phyloP scores from a whole-genome alignment of 2,329 filamentous ascomycete genomes.

The Venturia asperata region DNA sequence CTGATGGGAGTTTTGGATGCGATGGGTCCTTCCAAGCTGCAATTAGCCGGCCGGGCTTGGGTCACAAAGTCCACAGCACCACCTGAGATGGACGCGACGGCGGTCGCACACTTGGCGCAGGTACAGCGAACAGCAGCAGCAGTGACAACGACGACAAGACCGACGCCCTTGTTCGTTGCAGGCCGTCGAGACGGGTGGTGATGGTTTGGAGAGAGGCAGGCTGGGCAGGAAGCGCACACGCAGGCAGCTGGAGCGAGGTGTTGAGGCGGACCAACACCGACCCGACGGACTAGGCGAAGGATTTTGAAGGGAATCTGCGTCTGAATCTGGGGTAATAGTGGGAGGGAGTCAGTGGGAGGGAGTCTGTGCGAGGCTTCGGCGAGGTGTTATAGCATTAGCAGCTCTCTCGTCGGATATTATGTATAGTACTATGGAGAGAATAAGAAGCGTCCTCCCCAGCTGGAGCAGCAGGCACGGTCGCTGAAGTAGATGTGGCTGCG shows the following conservation, averaged over 20 bases:
- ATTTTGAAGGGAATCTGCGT: neutral
- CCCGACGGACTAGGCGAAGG: neutral
- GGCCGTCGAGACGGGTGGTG: neutral
- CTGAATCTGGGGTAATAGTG: neutral
- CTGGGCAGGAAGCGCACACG: neutral
- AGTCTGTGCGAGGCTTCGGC: neutral
- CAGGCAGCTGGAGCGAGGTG: neutral
- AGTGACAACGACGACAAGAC: too few species aligned
- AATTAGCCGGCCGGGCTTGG: conserved; percentile 4
- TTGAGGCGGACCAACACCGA: neutral
- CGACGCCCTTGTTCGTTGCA: neutral
- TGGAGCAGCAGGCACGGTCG: neutral
- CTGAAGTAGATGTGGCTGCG: neutral
- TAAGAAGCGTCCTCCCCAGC: too few species aligned
- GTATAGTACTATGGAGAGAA: neutral
- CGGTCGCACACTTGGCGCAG: neutral
- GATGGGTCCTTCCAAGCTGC: neutral
- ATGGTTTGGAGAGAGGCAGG: neutral
- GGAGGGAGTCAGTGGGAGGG: neutral
- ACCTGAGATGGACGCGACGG: neutral
- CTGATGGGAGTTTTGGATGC: conserved; percentile 7
- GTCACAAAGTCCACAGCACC: neutral
- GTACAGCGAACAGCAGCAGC: too few species aligned
- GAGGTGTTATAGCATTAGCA: neutral
- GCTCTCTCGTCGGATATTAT: neutral